phyloP scores from a whole-genome alignment of 257 asterid genomes.

The Solanum habrochaites region DNA sequence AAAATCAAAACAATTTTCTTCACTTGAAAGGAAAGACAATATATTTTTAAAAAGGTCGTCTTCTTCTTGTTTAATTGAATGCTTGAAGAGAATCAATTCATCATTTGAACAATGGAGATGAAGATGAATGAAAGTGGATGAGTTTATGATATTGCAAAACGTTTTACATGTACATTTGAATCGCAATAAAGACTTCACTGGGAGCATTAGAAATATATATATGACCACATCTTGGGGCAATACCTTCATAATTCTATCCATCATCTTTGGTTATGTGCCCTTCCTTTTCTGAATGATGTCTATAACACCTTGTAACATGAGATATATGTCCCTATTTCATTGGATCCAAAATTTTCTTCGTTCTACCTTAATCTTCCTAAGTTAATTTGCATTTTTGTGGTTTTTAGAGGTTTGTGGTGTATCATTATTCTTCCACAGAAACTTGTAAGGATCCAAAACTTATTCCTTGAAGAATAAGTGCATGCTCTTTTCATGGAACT shows the following conservation, averaged over 20 bases:
- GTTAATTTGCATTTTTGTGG: not conserved
- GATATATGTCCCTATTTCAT: not conserved
- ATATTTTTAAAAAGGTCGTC: not conserved
- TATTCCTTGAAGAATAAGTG: not conserved
- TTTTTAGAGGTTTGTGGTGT: not conserved
- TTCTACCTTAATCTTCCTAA: not conserved
- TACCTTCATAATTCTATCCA: not conserved
- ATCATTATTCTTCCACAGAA: not conserved
- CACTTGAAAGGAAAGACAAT: not conserved
- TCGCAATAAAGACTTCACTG: not conserved
- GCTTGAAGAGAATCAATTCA: not conserved
- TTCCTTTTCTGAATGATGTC: not conserved
- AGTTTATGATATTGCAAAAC: not conserved
- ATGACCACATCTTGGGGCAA: not conserved
- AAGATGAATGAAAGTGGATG: not conserved
- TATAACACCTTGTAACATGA: not conserved
- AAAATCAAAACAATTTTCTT: not conserved
- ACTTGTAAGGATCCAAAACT: not conserved
- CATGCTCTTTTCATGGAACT: not conserved
- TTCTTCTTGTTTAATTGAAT: not conserved
- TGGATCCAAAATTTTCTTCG: not conserved
- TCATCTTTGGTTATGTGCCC: not conserved
- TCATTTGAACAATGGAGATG: not conserved
- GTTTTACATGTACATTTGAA: not conserved
- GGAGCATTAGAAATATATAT: not conserved